These are phyloP conservation scores for Diospyros kaki DNA, from an alignment of 148 eudicot genomes.

Conservation along the genomic window DNA sequence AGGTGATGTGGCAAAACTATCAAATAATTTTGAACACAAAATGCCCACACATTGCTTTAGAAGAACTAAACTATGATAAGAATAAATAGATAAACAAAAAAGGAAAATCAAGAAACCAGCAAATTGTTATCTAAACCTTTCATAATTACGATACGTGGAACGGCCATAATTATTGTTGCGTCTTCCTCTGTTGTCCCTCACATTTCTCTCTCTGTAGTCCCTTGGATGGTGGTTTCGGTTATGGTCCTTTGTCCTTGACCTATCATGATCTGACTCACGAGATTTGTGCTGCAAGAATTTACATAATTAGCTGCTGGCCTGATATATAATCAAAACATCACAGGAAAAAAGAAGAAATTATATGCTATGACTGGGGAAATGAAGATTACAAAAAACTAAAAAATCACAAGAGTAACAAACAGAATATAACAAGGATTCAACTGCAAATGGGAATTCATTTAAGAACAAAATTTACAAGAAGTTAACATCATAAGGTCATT, in stretches of 20 bases:
- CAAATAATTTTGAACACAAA: background rate
- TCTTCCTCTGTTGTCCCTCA: conserved; percentile 54
- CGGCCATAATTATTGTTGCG: conserved; percentile 34
- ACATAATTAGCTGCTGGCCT: background rate
- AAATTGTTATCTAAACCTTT: conserved; percentile 38
- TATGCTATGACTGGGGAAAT: no score
- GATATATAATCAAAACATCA: background rate
- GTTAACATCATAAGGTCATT: background rate
- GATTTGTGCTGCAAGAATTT: conserved; percentile 36
- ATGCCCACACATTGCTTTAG: background rate
- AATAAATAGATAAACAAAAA: background rate
- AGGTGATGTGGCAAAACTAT: background rate
- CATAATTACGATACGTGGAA: conserved; percentile 36
- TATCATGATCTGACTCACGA: conserved; percentile 40
- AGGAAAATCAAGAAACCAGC: background rate
- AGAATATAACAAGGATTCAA: background rate
- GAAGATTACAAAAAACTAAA: no score
- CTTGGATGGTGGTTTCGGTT: conserved; percentile 40
- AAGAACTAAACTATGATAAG: background rate
- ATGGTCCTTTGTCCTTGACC: conserved; percentile 40
- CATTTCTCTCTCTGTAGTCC: conserved; percentile 43
- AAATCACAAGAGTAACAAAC: background rate
- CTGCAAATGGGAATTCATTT: background rate
- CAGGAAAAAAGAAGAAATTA: background rate
- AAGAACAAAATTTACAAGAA: background rate